Percentiles rank a stretch among this genome's conserved stretches.
These are phyloP conservation scores for Calocybe indica DNA, from an alignment of 768 basidiomycete genomes.

Conservation along the genomic window DNA sequence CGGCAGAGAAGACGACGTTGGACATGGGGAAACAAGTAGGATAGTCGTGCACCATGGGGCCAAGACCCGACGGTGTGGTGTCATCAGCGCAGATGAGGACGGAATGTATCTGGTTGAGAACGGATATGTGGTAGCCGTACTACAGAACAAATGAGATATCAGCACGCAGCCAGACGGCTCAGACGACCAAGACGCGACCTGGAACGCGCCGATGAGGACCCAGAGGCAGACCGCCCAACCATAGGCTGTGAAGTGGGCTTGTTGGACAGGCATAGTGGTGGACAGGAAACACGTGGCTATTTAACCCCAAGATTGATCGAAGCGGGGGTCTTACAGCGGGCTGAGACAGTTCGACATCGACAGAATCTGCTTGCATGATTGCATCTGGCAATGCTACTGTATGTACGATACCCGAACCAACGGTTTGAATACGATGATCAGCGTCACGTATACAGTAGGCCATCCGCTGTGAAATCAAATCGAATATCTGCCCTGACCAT, in stretches of 20 bases:
- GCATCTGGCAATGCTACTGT: too few species aligned
- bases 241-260: conserved; percentile 42
- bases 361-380: too few species aligned
- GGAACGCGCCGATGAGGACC: conserved; percentile 60
- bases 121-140: conserved; percentile 93
- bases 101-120: conserved; percentile 82
- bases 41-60: conserved; percentile 29
- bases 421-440: too few species aligned
- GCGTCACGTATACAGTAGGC: too few species aligned
- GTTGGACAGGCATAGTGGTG: neutral
- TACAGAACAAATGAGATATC: conserved; percentile 17
- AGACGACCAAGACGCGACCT: conserved; percentile 22
- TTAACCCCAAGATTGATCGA: neutral
- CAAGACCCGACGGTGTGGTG: conserved; percentile 6
- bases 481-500: too few species aligned
- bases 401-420: too few species aligned
- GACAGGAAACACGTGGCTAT: neutral
- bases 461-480: too few species aligned
- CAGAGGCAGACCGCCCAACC: conserved; percentile 66
- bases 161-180: neutral
- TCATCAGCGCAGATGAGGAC: conserved; percentile 62
- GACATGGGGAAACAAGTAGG: conserved; percentile 80
- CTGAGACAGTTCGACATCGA: neutral
- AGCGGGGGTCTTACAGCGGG: neutral
- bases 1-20: conserved; percentile 67